phyloP scores from a whole-genome alignment of 495 filamentous ascomycete genomes.

The Aspergillus cristatus region DNA sequence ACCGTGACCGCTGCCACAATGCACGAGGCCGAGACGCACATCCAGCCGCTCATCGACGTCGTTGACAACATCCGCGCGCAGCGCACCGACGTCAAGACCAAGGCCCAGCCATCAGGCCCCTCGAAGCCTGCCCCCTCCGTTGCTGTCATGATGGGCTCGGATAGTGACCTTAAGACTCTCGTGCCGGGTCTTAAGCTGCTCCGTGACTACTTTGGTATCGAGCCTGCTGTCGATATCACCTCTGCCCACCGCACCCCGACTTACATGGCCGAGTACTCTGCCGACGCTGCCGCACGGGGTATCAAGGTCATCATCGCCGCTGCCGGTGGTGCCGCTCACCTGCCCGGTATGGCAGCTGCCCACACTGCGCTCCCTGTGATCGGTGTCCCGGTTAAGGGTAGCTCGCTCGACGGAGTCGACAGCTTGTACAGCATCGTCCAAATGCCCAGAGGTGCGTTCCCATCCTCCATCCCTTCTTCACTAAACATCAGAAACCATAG shows the following conservation, averaged over 20 bases:
- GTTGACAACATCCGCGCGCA: constrained; percentile 57
- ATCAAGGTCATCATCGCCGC: constrained; percentile 92
- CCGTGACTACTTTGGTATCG: constrained; percentile 58
- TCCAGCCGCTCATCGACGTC: constrained; percentile 54
- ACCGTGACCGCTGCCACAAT: constrained; percentile 65
- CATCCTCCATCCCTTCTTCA: no score
- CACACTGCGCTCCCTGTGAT: constrained; percentile 87
- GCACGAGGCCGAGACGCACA: constrained; percentile 59
- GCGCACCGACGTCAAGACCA: constrained; percentile 39
- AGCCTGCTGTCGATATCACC: constrained; percentile 72
- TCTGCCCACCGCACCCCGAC: constrained; percentile 89
- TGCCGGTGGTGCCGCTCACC: constrained; percentile 83
- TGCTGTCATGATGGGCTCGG: constrained; percentile 89
- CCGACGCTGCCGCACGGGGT: constrained; percentile 54
- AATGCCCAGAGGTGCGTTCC: constrained; percentile 62
- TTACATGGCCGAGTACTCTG: constrained; percentile 70
- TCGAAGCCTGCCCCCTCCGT: constrained; percentile 50
- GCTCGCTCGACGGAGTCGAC: constrained; percentile 78
- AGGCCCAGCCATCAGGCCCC: constrained; percentile 20
- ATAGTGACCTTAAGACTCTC: constrained; percentile 79
- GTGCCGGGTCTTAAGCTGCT: constrained; percentile 70
- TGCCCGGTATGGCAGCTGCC: constrained; percentile 87
- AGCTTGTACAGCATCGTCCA: constrained; percentile 85
- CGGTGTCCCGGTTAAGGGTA: constrained; percentile 84
- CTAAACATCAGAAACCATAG: no score